Evolutionary conservation across 1,284 basidiomycete species (phyloP).

Genomic region (Pterula multifida): DNA sequence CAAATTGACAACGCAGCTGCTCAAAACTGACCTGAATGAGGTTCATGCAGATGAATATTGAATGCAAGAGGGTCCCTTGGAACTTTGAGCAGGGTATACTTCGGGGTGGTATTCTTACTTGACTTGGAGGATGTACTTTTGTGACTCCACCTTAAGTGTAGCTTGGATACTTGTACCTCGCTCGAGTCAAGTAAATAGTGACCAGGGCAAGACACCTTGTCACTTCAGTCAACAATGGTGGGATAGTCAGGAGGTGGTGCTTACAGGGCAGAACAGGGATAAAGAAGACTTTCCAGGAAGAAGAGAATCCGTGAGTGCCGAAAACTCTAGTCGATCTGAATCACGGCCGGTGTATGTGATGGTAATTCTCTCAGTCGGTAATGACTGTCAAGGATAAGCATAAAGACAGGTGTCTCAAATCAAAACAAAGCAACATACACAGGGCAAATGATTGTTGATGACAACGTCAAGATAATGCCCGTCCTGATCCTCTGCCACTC

Average conservation of each 20-base stretch:
- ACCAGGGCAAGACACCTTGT: constrained; percentile 53
- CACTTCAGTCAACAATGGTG: constrained; percentile 5
- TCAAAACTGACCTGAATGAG: constrained; percentile 40
- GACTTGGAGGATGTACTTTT: constrained; percentile 17
- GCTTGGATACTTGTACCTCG: constrained; percentile 43
- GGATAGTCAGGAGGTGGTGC: constrained; percentile 15
- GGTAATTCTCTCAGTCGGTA: constrained; percentile 39
- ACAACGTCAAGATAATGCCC: constrained; percentile 47
- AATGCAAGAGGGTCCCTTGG: constrained; percentile 48
- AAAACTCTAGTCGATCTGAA: constrained; percentile 40
- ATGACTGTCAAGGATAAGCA: constrained; percentile 21
- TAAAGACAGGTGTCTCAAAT: not conserved
- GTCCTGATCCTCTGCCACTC: constrained; percentile 44
- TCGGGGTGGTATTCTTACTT: constrained; percentile 15
- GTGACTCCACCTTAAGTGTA: constrained; percentile 49
- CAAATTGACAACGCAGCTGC: constrained; percentile 3
- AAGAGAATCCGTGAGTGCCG: constrained; percentile 23
- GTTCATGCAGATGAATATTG: constrained; percentile 46
- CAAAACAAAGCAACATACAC: constrained; percentile 34
- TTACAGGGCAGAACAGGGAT: constrained; percentile 57
- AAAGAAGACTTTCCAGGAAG: constrained; percentile 42
- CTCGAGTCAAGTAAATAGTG: constrained; percentile 47
- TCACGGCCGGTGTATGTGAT: constrained; percentile 45
- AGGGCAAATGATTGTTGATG: constrained; percentile 57
- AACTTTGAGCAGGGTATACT: constrained; percentile 37